A percentile compares a stretch with the other conserved stretches of the same genome.
Evolutionary conservation across 495 filamentous ascomycete species (phyloP).

Genomic region (Rusavskia elegans): DNA sequence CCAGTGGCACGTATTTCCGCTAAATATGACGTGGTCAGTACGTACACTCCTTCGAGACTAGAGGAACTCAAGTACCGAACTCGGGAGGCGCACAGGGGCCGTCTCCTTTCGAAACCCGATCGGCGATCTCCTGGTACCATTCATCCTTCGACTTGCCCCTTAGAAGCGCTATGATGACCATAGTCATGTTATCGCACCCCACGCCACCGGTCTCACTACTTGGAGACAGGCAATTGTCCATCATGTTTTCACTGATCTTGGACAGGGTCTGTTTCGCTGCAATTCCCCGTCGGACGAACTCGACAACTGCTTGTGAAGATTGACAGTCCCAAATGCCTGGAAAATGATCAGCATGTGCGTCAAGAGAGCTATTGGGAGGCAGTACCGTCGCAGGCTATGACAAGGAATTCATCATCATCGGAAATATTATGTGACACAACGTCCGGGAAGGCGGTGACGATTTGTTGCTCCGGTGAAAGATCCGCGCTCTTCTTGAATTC

Average conservation of each 20-base stretch:
- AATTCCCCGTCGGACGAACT: constrained; percentile 92
- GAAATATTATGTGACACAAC: constrained; percentile 77
- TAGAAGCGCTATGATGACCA: constrained; percentile 79
- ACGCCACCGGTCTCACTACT: constrained; percentile 97
- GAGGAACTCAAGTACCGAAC: constrained; percentile 68
- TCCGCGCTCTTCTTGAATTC: constrained; percentile 99
- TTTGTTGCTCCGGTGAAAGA: constrained; percentile 88
- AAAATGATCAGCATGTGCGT: background rate
- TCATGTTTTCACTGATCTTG: constrained; percentile 98
- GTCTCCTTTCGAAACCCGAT: constrained; percentile 89
- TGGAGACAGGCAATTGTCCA: constrained; percentile 96
- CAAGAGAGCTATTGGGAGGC: constrained; percentile 11
- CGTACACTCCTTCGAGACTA: background rate
- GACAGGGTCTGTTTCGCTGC: constrained; percentile 85
- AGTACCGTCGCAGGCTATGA: constrained; percentile 90
- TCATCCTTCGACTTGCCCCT: constrained; percentile 85
- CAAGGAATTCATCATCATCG: constrained; percentile 91
- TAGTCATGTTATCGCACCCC: constrained; percentile 99
- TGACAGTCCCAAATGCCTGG: constrained; percentile 99
- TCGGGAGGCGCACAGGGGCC: constrained; percentile 97
- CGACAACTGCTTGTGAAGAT: constrained; percentile 89
- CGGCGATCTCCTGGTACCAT: constrained; percentile 92
- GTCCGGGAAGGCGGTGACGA: constrained; percentile 92
- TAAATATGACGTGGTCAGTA: constrained; percentile 31
- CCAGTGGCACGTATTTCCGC: constrained; percentile 94